Base-by-base conservation (phyloP, 1,284 basidiomycete genomes). In the Vanrija sp. region DNA sequence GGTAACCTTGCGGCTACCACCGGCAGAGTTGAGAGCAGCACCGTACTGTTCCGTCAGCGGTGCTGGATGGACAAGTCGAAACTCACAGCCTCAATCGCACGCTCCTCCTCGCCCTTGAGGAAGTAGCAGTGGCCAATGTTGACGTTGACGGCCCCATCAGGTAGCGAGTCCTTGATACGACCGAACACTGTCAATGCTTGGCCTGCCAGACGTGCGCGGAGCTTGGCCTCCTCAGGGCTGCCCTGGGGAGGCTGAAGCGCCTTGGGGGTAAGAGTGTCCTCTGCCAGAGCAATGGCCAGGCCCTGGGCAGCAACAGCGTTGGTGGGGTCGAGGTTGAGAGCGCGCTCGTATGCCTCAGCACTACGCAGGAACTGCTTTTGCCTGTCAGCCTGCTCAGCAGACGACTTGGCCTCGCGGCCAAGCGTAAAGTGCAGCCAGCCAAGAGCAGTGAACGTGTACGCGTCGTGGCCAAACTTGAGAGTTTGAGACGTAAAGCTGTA, bases 51-150 rank as follows among this genome's bases (percentile, higher is more conserved):
- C 43, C 4, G 34, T 34, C 34, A 34, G 34, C 34, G 1, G 2
- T 34, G 34, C 34, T 5, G 9, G 9, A 9, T 39, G 43, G 9
- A 2, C 16, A 0, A 19, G 3, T 3, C 28, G 18, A 7, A n/a
- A 83, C 91, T 79, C 69, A 94, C 92, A 67, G 88, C 88, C 74
- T 97, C 92, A 61, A 96, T 92, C 1, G 94, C 92, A 53, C 89
- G 82, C 64, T 97, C 92, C 71, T 87, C 94, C 71, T 97, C 93
- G 55, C 95, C 93, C 49, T 89, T 82, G 26, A 85, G 82, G 69
- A 90, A 94, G 73, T 93, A 88, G 66, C 91, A 95, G 69, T 96
- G 94, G 0, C 93, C 94, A 80, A 96, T 93, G 71, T 97, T 97
- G 66, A 91, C 81, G 67, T 93, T 92, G 8, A 95, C 91, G 62